These are phyloP conservation scores for Polyporus tsugae DNA, from an alignment of 1,284 basidiomycete genomes.

Conservation along the genomic window DNA sequence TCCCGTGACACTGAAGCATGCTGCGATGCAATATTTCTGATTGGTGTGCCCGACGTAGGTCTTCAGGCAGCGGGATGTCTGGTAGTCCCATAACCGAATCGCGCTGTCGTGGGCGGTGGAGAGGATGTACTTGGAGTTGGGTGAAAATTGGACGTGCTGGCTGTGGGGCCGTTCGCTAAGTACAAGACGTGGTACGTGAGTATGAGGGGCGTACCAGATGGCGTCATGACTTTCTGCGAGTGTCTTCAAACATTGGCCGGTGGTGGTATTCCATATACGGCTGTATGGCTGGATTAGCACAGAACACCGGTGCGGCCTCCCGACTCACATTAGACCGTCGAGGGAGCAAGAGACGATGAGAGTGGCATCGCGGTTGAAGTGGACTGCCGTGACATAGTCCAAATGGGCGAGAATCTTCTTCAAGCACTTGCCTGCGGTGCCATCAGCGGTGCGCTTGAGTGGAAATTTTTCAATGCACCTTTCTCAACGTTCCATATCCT, in stretches of 20 bases:
- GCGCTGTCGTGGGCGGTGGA: slow-evolving; percentile 92
- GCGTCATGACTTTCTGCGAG: slow-evolving; percentile 91
- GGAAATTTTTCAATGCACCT: slow-evolving; percentile 53
- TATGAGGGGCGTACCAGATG: slow-evolving; percentile 67
- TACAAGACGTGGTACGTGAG: background rate
- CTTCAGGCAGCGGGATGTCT: slow-evolving; percentile 90
- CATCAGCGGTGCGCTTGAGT: background rate
- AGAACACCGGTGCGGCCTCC: background rate
- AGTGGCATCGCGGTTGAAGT: slow-evolving; percentile 93
- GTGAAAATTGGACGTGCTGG: slow-evolving; percentile 91
- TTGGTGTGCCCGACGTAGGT: slow-evolving; percentile 89
- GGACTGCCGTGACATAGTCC: slow-evolving; percentile 94
- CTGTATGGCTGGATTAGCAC: slow-evolving; percentile 50
- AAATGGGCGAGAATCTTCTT: slow-evolving; percentile 91
- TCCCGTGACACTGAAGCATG: slow-evolving; percentile 84
- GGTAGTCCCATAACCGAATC: slow-evolving; percentile 95
- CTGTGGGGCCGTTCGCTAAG: slow-evolving; percentile 47
- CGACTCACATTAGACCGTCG: slow-evolving; percentile 90
- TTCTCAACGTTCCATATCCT: slow-evolving; percentile 90
- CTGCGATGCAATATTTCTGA: slow-evolving; percentile 79
- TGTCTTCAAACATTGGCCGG: slow-evolving; percentile 96
- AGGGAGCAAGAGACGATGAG: slow-evolving; percentile 92
- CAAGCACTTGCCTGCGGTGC: slow-evolving; percentile 71
- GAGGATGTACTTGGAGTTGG: slow-evolving; percentile 93
- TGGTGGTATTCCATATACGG: slow-evolving; percentile 93